Evolutionary conservation across 2,329 filamentous ascomycete species (phyloP), one percentile per base, ranked within the genome.

Genomic region (Cladosporium sp.): DNA sequence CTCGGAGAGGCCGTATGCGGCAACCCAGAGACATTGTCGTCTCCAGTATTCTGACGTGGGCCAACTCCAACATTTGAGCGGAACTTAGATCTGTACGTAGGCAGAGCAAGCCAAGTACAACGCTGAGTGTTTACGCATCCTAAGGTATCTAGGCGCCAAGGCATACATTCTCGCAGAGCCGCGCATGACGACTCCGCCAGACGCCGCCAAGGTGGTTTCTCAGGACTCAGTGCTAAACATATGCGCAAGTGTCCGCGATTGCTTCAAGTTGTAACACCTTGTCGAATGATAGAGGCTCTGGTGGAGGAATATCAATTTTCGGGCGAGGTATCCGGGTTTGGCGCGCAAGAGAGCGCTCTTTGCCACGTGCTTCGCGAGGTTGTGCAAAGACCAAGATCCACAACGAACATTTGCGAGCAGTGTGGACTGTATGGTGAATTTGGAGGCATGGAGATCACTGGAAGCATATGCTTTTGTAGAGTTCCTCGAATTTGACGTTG

Each of bases 121-220:
- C 51, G 61, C 61, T 64, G 61, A 64, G 61, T 64, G 61, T 64
- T 64, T 57, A 64, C 61, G 61, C 61, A 64, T 57, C 51, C 36
- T 52, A 64, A 64, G 61, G 51, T 52, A 64, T 64, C 61, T 64
- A 64, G 61, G 61, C 61, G 61, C 61, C 61, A 64, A 64, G 61
- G 59, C 14, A 54, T 36, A 28, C 51, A 44, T 55, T 64, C 51
- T 64, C 51, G 61, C 49, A 64, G 61, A 57, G 51, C 49, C 61
- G 61, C 44, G 21, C 34, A 47, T 32, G 36, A 44, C 61, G 51
- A 64, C 36, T 6, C 24, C 36, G 51, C 15, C 12, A 52, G 51
- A 30, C 61, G 24, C n/a, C n/a, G 61, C 61, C 61, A 64, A 64
- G 61, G 18, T n/a, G 57, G 34, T 28, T 8, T 30, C 4, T 44